These are phyloP conservation scores for Hysterium pulicare DNA, from an alignment of 2,329 filamentous ascomycete genomes.

Conservation along the genomic window DNA sequence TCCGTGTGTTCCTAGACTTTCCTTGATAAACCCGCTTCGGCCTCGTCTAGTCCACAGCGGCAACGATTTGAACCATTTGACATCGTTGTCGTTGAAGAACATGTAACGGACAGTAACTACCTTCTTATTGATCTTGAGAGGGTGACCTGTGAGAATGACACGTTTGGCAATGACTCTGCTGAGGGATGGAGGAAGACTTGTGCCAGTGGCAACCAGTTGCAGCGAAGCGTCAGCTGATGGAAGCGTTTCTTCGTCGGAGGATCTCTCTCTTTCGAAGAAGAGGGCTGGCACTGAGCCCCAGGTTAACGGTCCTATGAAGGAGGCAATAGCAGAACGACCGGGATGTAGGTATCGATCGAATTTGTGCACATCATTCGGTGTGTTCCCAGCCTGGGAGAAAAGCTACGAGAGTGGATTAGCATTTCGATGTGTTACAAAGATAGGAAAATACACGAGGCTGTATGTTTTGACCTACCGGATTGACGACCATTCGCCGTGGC, in stretches of 20 bases:
- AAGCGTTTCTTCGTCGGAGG: conserved; percentile 30
- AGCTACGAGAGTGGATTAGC: conserved; percentile 46
- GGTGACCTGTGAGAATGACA: conserved; percentile 89
- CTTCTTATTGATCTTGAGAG: conserved; percentile 98
- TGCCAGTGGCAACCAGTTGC: conserved; percentile 80
- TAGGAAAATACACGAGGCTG: background rate
- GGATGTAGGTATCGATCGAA: conserved; percentile 90
- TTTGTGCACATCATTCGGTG: conserved; percentile 96
- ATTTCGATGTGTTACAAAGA: background rate
- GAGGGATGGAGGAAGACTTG: conserved; percentile 72
- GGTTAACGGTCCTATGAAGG: conserved; percentile 83
- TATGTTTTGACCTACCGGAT: too few species aligned
- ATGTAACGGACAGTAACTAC: conserved; percentile 97
- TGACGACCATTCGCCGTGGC: conserved; percentile 79
- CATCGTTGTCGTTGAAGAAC: conserved; percentile 97
- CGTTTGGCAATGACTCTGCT: conserved; percentile 85
- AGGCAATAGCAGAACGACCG: conserved; percentile 82
- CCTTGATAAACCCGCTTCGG: conserved; percentile 87
- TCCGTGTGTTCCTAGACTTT: conserved; percentile 92
- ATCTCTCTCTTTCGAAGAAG: conserved; percentile 68
- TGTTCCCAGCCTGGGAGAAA: conserved; percentile 84
- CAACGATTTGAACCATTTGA: conserved; percentile 95
- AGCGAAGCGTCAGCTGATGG: conserved; percentile 42
- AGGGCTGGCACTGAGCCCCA: conserved; percentile 91
- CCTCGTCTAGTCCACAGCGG: conserved; percentile 92